These are phyloP conservation scores for Phytophthora pinifolia DNA, from an alignment of 352 stramenopile species.

Conservation along the genomic window DNA sequence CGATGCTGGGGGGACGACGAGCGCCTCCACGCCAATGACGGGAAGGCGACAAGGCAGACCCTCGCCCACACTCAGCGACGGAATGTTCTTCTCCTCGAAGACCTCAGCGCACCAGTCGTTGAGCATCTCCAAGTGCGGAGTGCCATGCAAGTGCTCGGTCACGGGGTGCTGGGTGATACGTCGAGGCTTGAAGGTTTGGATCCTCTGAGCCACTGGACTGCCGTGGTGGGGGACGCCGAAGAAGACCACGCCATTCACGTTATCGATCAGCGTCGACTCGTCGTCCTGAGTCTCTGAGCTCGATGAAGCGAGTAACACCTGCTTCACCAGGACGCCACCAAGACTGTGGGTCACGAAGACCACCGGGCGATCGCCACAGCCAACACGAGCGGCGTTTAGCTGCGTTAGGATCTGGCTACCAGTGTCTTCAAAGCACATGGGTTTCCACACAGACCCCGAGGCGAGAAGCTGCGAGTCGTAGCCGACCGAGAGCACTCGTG, in stretches of 20 bases:
- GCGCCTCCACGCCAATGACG: slow-evolving; percentile 66
- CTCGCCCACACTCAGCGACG: slow-evolving; percentile 70
- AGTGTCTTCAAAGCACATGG: slow-evolving; percentile 71
- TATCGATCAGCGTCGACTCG: slow-evolving; percentile 42
- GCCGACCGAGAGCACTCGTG: slow-evolving; percentile 75
- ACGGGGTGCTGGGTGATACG: slow-evolving; percentile 64
- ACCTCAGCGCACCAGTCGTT: slow-evolving; percentile 73
- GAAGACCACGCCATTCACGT: slow-evolving; percentile 75
- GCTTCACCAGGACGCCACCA: slow-evolving; percentile 81
- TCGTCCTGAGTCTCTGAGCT: slow-evolving; percentile 9
- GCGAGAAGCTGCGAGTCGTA: slow-evolving; percentile 81
- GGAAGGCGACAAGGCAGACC: slow-evolving; percentile 59
- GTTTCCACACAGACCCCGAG: slow-evolving; percentile 74
- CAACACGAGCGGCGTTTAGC: slow-evolving; percentile 61
- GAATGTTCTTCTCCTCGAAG: slow-evolving; percentile 52
- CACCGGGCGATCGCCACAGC: slow-evolving; percentile 56
- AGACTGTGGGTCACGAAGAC: slow-evolving; percentile 87
- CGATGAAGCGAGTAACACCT: slow-evolving; percentile 66
- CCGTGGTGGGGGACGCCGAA: slow-evolving; percentile 80
- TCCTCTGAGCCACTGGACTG: slow-evolving; percentile 68
- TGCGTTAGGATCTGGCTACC: slow-evolving; percentile 64
- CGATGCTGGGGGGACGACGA: slow-evolving; percentile 68
- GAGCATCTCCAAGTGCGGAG: slow-evolving; percentile 72
- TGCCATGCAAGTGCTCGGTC: slow-evolving; percentile 75
- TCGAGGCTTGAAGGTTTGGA: slow-evolving; percentile 56